A percentile compares a stretch with the other conserved stretches of the same genome.
Evolutionary conservation across 2,329 filamentous ascomycete species (phyloP).

Genomic region (Leptographium galeiforme): DNA sequence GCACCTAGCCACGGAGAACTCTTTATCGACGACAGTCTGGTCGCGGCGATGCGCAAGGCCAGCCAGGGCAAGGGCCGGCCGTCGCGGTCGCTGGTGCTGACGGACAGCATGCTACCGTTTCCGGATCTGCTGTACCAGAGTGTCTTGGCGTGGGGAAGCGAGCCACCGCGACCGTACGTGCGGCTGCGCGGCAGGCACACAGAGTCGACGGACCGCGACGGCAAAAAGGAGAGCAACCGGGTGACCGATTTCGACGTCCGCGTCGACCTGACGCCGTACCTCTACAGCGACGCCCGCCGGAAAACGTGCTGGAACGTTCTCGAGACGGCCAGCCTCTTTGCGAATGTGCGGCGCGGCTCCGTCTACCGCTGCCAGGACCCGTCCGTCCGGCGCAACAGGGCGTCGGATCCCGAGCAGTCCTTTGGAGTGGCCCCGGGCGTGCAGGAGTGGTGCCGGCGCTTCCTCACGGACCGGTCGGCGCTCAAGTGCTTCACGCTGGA

Average conservation of each 20-base stretch:
- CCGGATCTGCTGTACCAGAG: neutral
- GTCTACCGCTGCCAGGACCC: conserved; percentile 39
- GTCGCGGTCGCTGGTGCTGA: neutral
- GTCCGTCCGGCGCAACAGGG: conserved; percentile 19
- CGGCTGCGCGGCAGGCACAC: conserved; percentile 39
- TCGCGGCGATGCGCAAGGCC: neutral
- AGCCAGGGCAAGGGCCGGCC: neutral
- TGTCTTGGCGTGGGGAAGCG: conserved; percentile 20
- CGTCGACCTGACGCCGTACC: conserved; percentile 44
- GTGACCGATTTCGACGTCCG: conserved; percentile 47
- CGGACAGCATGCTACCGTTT: neutral
- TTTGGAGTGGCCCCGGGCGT: conserved; percentile 14
- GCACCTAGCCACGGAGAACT: neutral
- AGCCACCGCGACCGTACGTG: conserved; percentile 40
- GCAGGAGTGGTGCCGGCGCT: conserved; percentile 55
- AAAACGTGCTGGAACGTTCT: conserved; percentile 28
- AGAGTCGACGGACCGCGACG: conserved; percentile 28
- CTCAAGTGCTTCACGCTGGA: conserved; percentile 43
- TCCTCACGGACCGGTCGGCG: conserved; percentile 41
- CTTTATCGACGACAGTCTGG: too few relatives aligned
- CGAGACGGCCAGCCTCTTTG: conserved; percentile 40
- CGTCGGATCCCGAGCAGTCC: conserved; percentile 13
- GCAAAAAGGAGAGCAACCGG: conserved; percentile 30
- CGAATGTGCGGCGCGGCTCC: conserved; percentile 53
- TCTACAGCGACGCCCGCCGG: conserved; percentile 31